These are phyloP conservation scores for Entamoeba histolytica DNA, from an alignment of 208 protist species.

Conservation along the genomic window DNA sequence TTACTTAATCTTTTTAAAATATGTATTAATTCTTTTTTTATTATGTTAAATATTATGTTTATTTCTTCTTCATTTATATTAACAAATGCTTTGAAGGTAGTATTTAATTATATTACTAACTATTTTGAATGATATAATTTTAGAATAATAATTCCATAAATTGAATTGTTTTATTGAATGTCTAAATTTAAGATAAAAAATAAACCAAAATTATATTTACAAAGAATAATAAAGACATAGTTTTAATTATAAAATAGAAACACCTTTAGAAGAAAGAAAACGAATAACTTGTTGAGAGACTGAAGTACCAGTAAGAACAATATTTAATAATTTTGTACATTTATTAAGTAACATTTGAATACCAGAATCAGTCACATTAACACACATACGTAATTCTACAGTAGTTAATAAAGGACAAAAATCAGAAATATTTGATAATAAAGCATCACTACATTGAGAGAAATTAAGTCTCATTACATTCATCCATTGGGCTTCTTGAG, in stretches of 20 bases:
- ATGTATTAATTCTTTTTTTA: too few species aligned
- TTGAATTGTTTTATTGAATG: too few species aligned
- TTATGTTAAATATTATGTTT: too few species aligned
- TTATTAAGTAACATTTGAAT: neutral
- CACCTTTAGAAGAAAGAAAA: neutral
- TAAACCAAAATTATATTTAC: too few species aligned
- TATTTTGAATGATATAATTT: too few species aligned
- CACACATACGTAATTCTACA: neutral
- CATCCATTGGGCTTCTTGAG: neutral
- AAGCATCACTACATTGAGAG: neutral
- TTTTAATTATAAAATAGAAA: neutral
- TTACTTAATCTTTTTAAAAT: too few species aligned
- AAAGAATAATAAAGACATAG: too few species aligned
- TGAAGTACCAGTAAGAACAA: neutral
- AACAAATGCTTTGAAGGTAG: too few species aligned
- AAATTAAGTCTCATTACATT: neutral
- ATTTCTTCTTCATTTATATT: too few species aligned
- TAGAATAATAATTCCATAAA: too few species aligned
- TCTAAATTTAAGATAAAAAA: too few species aligned
- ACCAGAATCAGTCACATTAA: neutral
- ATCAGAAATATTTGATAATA: neutral
- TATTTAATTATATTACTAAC: too few species aligned
- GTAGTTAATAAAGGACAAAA: neutral
- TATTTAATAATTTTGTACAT: neutral
- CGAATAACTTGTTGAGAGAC: neutral